Evolutionary conservation across 2,329 filamentous ascomycete species (phyloP), one percentile per base, ranked within the genome.

Genomic region (Pezicula rhizophila): DNA sequence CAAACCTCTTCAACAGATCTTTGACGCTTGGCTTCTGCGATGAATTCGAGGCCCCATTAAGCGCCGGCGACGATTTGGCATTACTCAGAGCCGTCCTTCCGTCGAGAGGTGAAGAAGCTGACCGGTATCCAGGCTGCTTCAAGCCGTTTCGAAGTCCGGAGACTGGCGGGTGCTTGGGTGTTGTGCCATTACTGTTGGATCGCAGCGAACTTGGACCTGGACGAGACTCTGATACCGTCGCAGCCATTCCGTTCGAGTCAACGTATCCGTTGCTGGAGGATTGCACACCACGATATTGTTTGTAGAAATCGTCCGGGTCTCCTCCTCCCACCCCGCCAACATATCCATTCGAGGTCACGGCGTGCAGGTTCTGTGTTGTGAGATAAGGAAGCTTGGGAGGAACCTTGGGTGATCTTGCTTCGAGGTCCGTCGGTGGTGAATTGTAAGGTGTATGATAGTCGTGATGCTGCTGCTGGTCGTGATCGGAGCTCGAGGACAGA

Each of bases 1-100:
- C 87, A 68, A 92, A 93, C 47, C 79, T 83, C 66, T 84, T 88
- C 60, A 87, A 83, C 53, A 93, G 73, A 62, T 93, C 87, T 68
- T 85, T 89, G 57, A 93, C 86, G 52, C 85, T 91, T n/a, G 82
- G 75, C 56, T 85, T 77, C 45, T 61, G 56, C 17, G 52, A 51
- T 26, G 54, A 38, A 20, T 53, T 57, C 2, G 53, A 35, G 18
- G 51, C 50, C 26, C 56, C 59, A 46, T 62, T 63, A 25, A 57
- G 45, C 8, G 51, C 53, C 5, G 58, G 50, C 14, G 56, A 41
- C 3, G 60, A 55, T 33, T 58, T 66, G 12, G 56, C 47, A 42
- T 45, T 55, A 41, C 45, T 51, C 10, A 59, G 50, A 12, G 38
- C 50, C 18, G 48, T 46, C 42, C 56, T 72, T 58, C 73, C 54